These are phyloP conservation scores for Hypoxylon crocopeplum DNA, from an alignment of 495 filamentous ascomycete genomes.

Conservation along the genomic window DNA sequence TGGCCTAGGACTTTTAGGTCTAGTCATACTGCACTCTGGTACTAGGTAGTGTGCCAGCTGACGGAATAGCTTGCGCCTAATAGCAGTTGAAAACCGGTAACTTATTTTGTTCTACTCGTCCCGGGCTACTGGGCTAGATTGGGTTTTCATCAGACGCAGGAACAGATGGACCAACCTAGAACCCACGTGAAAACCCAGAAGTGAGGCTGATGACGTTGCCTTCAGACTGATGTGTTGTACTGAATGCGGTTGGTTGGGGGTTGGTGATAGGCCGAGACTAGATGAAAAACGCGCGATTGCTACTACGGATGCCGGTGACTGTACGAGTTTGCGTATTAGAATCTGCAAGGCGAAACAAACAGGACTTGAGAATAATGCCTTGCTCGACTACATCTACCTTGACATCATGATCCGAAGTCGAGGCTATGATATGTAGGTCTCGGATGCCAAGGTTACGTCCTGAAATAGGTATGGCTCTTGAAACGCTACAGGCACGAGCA, in stretches of 20 bases:
- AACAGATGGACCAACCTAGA: constrained; percentile 19
- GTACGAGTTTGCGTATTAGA: constrained; percentile 3
- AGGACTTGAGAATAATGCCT: no score
- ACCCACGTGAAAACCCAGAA: constrained; percentile 26
- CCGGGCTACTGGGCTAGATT: constrained; percentile 22
- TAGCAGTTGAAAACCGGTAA: no score
- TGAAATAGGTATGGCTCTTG: constrained; percentile 18
- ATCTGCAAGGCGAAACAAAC: background rate
- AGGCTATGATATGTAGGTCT: constrained; percentile 7
- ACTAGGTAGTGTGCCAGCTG: no score
- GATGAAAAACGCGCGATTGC: background rate
- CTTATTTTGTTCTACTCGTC: background rate
- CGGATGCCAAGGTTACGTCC: constrained; percentile 20
- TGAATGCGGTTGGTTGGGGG: constrained; percentile 3
- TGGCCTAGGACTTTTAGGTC: background rate
- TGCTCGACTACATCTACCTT: no score
- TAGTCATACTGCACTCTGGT: no score
- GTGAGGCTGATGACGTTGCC: constrained; percentile 17
- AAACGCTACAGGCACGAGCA: constrained; percentile 29
- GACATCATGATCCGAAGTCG: no score
- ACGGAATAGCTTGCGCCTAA: no score
- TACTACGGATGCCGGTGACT: constrained; percentile 2
- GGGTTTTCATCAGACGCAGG: constrained; percentile 29
- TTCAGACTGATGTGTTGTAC: background rate
- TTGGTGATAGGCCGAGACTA: background rate